These are phyloP conservation scores for Arthrobotrys sinensis DNA, from an alignment of 2,329 filamentous ascomycete genomes.

Conservation along the genomic window DNA sequence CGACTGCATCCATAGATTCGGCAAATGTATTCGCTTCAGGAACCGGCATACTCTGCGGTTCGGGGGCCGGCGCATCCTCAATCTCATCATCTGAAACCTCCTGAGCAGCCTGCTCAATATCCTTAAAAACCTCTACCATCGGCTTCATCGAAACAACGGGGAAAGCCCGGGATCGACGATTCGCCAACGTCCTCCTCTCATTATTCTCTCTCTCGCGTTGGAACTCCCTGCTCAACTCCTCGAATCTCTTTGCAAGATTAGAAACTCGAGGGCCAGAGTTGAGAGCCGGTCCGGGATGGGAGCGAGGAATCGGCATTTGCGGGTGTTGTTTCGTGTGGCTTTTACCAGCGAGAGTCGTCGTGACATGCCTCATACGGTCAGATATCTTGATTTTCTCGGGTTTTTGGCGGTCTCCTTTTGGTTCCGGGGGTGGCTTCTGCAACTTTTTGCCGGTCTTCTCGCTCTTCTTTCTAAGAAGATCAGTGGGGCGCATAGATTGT, in stretches of 20 bases:
- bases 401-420: constrained; percentile 58
- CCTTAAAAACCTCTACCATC: constrained; percentile 94
- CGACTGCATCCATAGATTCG: constrained; percentile 61
- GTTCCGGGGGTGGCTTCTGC: constrained; percentile 54
- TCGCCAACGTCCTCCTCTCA: constrained; percentile 84
- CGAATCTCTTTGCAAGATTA: constrained; percentile 93
- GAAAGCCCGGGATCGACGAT: constrained; percentile 84
- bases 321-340: constrained; percentile 33
- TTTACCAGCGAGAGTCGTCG: constrained; percentile 59
- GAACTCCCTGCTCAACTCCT: constrained; percentile 95
- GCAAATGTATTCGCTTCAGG: constrained; percentile 62
- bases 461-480: constrained; percentile 59
- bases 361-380: constrained; percentile 59
- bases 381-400: constrained; percentile 59
- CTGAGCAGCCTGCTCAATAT: constrained; percentile 92
- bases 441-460: constrained; percentile 57
- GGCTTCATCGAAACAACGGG: constrained; percentile 94
- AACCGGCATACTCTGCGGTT: constrained; percentile 63
- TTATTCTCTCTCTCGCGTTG: constrained; percentile 87
- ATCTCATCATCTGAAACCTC: constrained; percentile 71
- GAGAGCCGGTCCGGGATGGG: constrained; percentile 67
- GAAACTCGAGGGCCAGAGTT: constrained; percentile 85
- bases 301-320: constrained; percentile 53
- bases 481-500: constrained; percentile 54
- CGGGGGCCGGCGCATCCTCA: constrained; percentile 46